Percentiles rank a stretch among this genome's conserved stretches.
Conservation (phyloP, 2,329 filamentous ascomycete genomes). For the Trichophyton schoenleinii region DNA sequence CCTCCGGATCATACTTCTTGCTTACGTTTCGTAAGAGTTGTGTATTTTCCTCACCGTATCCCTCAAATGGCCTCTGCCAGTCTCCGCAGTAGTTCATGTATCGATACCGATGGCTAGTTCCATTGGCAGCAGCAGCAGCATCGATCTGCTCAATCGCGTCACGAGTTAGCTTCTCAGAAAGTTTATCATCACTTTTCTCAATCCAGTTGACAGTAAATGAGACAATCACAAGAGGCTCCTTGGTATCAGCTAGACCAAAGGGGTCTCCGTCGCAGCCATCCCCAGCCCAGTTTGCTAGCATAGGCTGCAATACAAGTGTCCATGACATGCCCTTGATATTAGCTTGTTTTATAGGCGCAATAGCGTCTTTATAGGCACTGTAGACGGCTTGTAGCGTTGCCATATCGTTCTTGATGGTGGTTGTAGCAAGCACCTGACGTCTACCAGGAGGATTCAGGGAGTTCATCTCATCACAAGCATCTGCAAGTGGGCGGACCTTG, state of each 20-base stretch:
- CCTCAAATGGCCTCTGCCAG: slow-evolving; percentile 20
- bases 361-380: slow-evolving; percentile 19
- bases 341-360: slow-evolving; percentile 16
- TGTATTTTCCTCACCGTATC: slow-evolving; percentile 21
- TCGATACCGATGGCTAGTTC: slow-evolving; percentile 17
- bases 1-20: slow-evolving; percentile 11
- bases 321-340: slow-evolving; percentile 21
- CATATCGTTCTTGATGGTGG: slow-evolving; percentile 27
- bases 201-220: slow-evolving; percentile 26
- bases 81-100: slow-evolving; percentile 22
- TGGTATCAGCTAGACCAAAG: slow-evolving; percentile 16
- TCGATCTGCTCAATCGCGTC: slow-evolving; percentile 24
- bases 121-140: slow-evolving; percentile 16
- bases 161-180: slow-evolving; percentile 18
- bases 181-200: slow-evolving; percentile 19
- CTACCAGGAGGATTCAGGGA: slow-evolving; percentile 21
- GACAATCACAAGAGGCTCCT: slow-evolving; percentile 22
- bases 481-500: slow-evolving; percentile 21
- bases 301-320: slow-evolving; percentile 24
- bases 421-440: slow-evolving; percentile 24
- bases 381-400: slow-evolving; percentile 21
- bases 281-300: slow-evolving; percentile 18
- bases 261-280: slow-evolving; percentile 18
- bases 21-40: slow-evolving; percentile 11
- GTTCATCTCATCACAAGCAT: slow-evolving; percentile 25